Evolutionary conservation across 2,329 filamentous ascomycete genomes (phyloP).

Genomic region (Byssochlamys sp.): DNA sequence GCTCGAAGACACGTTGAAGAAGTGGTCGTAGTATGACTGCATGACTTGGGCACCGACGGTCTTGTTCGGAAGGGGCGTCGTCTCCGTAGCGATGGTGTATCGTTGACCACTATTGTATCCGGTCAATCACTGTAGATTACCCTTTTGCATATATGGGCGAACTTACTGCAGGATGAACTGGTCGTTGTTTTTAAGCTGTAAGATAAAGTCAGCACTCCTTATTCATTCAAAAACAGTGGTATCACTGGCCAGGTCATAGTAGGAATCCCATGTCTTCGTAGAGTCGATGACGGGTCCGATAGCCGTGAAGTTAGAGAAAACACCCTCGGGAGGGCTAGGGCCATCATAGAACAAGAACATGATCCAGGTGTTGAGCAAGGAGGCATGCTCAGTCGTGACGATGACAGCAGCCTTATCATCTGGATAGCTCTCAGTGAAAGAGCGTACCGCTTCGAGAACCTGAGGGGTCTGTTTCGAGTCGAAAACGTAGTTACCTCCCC

Average conservation of each 20-base stretch:
- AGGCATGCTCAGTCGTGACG: slow-evolving; percentile 42
- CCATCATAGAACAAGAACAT: slow-evolving; percentile 58
- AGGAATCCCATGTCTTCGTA: slow-evolving; percentile 38
- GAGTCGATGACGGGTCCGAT: slow-evolving; percentile 37
- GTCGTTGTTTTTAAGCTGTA: slow-evolving; percentile 34
- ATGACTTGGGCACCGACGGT: slow-evolving; percentile 21
- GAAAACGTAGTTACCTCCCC: slow-evolving; percentile 41
- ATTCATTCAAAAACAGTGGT: not conserved
- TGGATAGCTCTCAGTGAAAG: slow-evolving; percentile 39
- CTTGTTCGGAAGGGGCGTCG: slow-evolving; percentile 26
- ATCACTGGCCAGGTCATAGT: slow-evolving; percentile 36
- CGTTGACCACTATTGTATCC: slow-evolving; percentile 21
- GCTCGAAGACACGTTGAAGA: slow-evolving; percentile 19
- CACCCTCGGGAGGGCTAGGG: slow-evolving; percentile 40
- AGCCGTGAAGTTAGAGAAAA: slow-evolving; percentile 49
- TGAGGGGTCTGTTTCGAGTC: slow-evolving; percentile 26
- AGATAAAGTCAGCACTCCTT: not conserved
- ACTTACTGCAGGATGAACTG: slow-evolving; percentile 20
- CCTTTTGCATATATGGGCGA: not conserved
- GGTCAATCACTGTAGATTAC: not conserved
- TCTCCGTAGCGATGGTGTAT: slow-evolving; percentile 33
- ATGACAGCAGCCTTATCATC: slow-evolving; percentile 55
- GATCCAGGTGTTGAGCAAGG: slow-evolving; percentile 46
- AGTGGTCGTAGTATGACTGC: slow-evolving; percentile 24
- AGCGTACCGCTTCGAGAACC: slow-evolving; percentile 22